Evolutionary conservation across 73 alveolate species (phyloP), one percentile per base, ranked within the genome.

Genomic region (Durusdinium trenchii): DNA sequence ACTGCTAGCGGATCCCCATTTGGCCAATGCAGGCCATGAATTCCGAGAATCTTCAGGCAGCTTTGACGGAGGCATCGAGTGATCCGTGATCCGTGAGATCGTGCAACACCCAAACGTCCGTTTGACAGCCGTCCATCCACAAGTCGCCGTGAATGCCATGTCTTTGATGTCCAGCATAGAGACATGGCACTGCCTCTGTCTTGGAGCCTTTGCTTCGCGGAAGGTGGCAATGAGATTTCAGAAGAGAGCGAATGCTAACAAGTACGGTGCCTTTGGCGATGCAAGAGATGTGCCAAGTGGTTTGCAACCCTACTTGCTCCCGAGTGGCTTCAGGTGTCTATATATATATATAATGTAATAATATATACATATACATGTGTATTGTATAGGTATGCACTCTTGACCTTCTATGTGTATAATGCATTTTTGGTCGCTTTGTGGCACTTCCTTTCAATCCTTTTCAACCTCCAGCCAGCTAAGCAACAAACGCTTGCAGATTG

Each of bases 11-110:
- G 32, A 69, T 3, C 1, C 43, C 23, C 32, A 42, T 69, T 69
- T 23, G 18, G 18, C 83, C 18, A 30, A n/a, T 42, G 35, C 86
- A 91, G 98, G 98, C 98, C 18, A 76, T 91, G 46, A 91, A 91
- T 78, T 69, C 98, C 40, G 98, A 91, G 89, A 91, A 91, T 60
- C 35, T 91, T 87, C 98, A 91, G 90, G 60, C 60, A 47, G 48
- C 38, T n/a, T 54, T 91, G 54, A 36, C 32, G 18, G 98, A 91
- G 98, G 98, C 48, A 12, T 9, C 28, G 64, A 20, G 9, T 54
- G 64, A 9, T 54, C 20, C 64, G 64, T 20, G 9, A 20, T n/a
- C n/a, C n/a, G n/a, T n/a, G n/a, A n/a, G n/a, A n/a, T n/a, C n/a
- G n/a, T 54, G 9, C 20, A 12, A 20, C 64, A 20, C 64, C 64